Conservation (phyloP, 2,329 filamentous ascomycete species). For the Ceratocystis huliohia region DNA sequence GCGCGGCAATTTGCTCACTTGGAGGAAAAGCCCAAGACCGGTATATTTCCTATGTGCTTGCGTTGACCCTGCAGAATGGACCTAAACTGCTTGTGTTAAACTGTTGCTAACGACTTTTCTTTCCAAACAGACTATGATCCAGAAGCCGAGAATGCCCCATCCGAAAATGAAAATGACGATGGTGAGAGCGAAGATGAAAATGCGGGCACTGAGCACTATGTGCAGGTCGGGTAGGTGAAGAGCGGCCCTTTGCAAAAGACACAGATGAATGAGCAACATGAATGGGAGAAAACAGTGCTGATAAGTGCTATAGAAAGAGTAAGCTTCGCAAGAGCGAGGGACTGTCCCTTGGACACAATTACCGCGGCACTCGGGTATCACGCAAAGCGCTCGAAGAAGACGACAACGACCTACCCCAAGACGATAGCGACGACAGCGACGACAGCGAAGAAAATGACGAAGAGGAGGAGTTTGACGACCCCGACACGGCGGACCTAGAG, state of each 20-base stretch:
- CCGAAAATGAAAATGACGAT: constrained; percentile 41
- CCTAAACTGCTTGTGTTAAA: neutral
- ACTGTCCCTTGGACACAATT: constrained; percentile 60
- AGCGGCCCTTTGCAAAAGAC: neutral
- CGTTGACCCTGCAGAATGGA: neutral
- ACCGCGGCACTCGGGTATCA: constrained; percentile 64
- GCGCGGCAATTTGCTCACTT: constrained; percentile 19
- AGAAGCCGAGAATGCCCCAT: constrained; percentile 50
- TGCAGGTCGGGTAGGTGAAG: constrained; percentile 50
- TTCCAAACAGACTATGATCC: constrained; percentile 59
- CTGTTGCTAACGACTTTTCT: neutral
- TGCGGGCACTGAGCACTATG: constrained; percentile 75
- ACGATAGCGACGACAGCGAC: constrained; percentile 39
- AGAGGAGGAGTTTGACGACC: constrained; percentile 44
- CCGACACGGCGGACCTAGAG: constrained; percentile 42
- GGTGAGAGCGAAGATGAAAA: constrained; percentile 39
- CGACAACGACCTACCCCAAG: constrained; percentile 31
- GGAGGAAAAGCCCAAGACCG: constrained; percentile 18
- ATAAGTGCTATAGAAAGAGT: constrained; percentile 48
- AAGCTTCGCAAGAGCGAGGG: constrained; percentile 64
- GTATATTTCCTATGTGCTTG: neutral
- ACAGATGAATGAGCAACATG: neutral
- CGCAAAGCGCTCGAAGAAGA: constrained; percentile 50
- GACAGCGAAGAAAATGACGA: constrained; percentile 34
- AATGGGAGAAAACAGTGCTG: neutral